phyloP scores from a whole-genome alignment of 345 rosid genomes.

The Gossypium australe region DNA sequence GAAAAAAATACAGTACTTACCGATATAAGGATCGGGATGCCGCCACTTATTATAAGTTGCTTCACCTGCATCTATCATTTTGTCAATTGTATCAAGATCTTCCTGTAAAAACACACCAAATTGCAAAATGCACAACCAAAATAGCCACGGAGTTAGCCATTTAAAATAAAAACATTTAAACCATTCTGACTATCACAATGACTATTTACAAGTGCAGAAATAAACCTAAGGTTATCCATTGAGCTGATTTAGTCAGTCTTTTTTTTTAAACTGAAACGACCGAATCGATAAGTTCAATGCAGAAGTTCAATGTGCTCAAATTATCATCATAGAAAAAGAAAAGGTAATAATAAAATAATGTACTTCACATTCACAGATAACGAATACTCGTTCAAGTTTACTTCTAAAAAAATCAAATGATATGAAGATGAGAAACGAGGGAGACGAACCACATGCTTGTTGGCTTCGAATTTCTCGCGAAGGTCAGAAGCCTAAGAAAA shows the following conservation, averaged over 20 bases:
- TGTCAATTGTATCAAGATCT: conserved; percentile 76
- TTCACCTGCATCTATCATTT: conserved; percentile 73
- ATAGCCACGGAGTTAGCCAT: neutral
- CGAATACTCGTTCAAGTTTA: neutral
- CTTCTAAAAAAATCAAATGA: neutral
- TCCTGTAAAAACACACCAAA: conserved; percentile 39
- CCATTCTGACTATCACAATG: neutral
- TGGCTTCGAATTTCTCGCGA: conserved; percentile 77
- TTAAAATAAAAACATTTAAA: neutral
- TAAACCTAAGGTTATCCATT: too few species aligned
- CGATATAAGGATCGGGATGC: conserved; percentile 63
- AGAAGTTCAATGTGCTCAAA: neutral
- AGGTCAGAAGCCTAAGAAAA: conserved; percentile 60
- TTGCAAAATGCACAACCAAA: neutral
- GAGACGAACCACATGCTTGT: conserved; percentile 71
- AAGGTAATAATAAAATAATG: neutral
- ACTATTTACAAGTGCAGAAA: neutral
- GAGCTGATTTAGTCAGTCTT: too few species aligned
- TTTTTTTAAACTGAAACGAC: too few species aligned
- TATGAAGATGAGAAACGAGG: neutral
- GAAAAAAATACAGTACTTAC: conserved; percentile 26
- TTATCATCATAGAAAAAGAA: neutral
- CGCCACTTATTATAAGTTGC: conserved; percentile 72
- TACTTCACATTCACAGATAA: too few species aligned
- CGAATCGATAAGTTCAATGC: neutral